Evolutionary conservation across 2,329 filamentous ascomycete species (phyloP), one percentile per base, ranked within the genome.

Genomic region (Pyricularia grisea): DNA sequence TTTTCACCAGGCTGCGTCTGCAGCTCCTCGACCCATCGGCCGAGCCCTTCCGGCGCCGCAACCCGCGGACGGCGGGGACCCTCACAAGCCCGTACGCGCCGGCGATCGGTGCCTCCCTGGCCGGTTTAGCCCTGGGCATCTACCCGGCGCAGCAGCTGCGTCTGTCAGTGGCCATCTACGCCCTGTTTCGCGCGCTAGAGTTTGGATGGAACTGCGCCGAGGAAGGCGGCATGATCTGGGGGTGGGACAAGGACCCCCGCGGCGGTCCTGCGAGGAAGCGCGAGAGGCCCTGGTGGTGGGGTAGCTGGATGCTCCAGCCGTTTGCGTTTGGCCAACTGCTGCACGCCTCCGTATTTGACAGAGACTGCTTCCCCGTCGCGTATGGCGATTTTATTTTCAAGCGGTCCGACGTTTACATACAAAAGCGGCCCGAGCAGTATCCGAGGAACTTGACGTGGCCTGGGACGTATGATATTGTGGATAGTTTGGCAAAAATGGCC

Each of bases 91-190:
- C 86, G 11, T 91, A 93, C 76, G 92, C 94, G 0, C 94, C 94
- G 0, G 93, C 94, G 1, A 85, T 97, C n/a, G 95, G 94, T 12
- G 94, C 94, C 6, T 93, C 92, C 74, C 79, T 97, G 66, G 93
- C 94, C 0, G 94, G 94, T 3, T 85, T 97, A 67, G 90, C 92
- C 67, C 82, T 98, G 23, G 92, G 92, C 9, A 85, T 97, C 11
- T 92, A 88, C 72, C 83, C 94, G 76, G 73, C 87, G 0, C 79
- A 81, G 72, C 84, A 87, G 75, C 78, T 95, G 73, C 89, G 95
- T 67, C 83, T 94, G 68, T 92, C 92, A 0, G 85, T 95, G 65
- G 90, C 93, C 17, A 92, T 98, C 71, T 96, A 94, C 76, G 83
- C 90, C 69, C 84, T 93, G 71, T 94, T 93, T 73, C 87, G 92